Evolutionary conservation across 2,329 filamentous ascomycete genomes (phyloP).

Genomic region (Sporothrix mexicana): DNA sequence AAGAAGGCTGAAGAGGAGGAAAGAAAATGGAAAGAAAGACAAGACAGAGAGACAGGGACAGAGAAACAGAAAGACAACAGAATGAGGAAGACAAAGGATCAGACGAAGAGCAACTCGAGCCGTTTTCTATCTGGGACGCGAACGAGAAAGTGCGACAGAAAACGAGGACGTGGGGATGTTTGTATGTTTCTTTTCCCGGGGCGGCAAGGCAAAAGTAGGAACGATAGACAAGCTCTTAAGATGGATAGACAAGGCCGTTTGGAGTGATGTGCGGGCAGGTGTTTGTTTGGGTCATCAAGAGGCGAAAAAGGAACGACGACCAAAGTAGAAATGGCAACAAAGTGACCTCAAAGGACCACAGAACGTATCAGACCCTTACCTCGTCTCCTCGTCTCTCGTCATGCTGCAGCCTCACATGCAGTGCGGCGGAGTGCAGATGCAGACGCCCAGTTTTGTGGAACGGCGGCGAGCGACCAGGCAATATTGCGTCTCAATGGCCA

Average conservation of each 20-base stretch:
- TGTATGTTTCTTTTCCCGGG: constrained; percentile 25
- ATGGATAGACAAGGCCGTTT: background rate
- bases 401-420: constrained; percentile 16
- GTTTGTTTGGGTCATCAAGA: constrained; percentile 7
- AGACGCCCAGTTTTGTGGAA: constrained; percentile 29
- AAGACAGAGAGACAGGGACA: background rate
- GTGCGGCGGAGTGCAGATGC: constrained; percentile 26
- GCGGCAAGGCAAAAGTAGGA: constrained; percentile 2
- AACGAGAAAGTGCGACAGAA: background rate
- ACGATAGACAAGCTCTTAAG: background rate
- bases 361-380: too few relatives aligned
- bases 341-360: too few relatives aligned
- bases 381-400: constrained; percentile 1
- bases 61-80: background rate
- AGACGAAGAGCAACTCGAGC: constrained; percentile 29
- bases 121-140: constrained; percentile 31
- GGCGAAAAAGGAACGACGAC: background rate
- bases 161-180: constrained; percentile 18
- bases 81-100: constrained; percentile 13
- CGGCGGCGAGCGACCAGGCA: constrained; percentile 9
- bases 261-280: background rate
- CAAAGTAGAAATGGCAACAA: background rate
- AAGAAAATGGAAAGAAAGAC: background rate
- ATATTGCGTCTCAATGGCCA: constrained; percentile 25
- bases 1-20: background rate